These are phyloP conservation scores for Anthracocystis setariae DNA, from an alignment of 1,284 basidiomycete genomes.

Conservation along the genomic window DNA sequence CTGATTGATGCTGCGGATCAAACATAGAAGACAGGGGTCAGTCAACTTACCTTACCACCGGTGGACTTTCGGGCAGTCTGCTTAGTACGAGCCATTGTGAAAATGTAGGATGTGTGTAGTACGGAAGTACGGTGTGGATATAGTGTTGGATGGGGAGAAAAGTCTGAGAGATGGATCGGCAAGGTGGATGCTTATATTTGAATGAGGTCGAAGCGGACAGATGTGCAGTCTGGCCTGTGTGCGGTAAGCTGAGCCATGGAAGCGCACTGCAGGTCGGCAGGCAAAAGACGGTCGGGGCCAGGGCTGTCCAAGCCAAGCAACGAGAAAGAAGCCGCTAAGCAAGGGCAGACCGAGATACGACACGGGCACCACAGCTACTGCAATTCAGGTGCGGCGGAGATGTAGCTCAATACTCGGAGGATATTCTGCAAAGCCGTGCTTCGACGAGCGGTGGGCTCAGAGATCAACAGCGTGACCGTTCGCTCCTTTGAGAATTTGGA, in stretches of 20 bases:
- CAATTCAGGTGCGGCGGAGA: neutral
- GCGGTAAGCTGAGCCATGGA: slow-evolving; percentile 1
- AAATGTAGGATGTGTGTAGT: slow-evolving; percentile 20
- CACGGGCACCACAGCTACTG: neutral
- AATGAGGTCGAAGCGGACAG: slow-evolving; percentile 18
- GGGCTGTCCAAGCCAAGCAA: no score
- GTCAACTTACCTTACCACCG: slow-evolving; percentile 73
- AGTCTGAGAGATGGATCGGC: slow-evolving; percentile 17
- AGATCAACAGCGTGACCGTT: no score
- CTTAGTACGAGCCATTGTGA: slow-evolving; percentile 70
- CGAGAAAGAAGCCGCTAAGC: neutral
- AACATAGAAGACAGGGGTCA: neutral
- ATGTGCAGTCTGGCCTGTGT: slow-evolving; percentile 9
- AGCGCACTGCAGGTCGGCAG: slow-evolving; percentile 4
- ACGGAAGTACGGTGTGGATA: slow-evolving; percentile 35
- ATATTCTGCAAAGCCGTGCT: no score
- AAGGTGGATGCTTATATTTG: slow-evolving; percentile 47
- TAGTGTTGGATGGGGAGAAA: slow-evolving; percentile 30
- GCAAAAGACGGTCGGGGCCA: no score
- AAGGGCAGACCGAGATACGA: no score
- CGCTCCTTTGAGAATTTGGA: no score
- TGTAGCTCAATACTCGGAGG: neutral
- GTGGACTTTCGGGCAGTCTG: slow-evolving; percentile 88
- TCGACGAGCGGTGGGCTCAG: no score
- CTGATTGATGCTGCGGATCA: neutral